Conservation (phyloP, 192 early-diverging fungal species). For the Helicostylum pulchrum region DNA sequence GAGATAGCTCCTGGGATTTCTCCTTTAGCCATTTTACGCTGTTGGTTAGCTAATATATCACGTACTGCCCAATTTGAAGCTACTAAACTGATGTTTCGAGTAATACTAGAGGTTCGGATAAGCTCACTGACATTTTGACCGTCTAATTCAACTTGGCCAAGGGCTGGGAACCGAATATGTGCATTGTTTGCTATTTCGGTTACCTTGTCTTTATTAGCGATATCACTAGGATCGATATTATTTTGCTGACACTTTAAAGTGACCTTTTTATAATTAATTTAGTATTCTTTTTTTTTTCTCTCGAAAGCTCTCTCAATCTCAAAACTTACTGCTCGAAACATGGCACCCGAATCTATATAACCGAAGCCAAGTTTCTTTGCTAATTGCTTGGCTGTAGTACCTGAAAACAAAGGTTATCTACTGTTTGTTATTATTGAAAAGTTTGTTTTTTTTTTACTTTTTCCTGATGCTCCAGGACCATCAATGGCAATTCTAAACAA, state of each 20-base stretch:
- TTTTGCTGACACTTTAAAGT: slow-evolving; percentile 39
- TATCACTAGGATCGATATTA: slow-evolving; percentile 38
- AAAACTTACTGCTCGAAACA: slow-evolving; percentile 50
- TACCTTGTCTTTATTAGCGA: slow-evolving; percentile 33
- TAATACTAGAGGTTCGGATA: slow-evolving; percentile 57
- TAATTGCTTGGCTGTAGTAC: slow-evolving; percentile 68
- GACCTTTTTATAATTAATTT: slow-evolving; percentile 25
- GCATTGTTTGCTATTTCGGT: slow-evolving; percentile 29
- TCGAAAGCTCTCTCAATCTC: not conserved
- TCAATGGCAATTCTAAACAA: slow-evolving; percentile 73
- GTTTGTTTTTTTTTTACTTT: slow-evolving; percentile 51
- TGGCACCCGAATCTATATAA: slow-evolving; percentile 77
- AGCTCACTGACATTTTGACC: slow-evolving; percentile 62
- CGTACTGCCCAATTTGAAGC: slow-evolving; percentile 60
- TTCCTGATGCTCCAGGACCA: slow-evolving; percentile 79
- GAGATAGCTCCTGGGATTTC: slow-evolving; percentile 6
- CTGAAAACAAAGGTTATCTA: slow-evolving; percentile 20
- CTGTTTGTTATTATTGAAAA: not conserved
- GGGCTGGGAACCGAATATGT: slow-evolving; percentile 18
- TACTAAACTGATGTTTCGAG: slow-evolving; percentile 53
- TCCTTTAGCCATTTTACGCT: slow-evolving; percentile 48
- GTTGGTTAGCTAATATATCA: slow-evolving; percentile 48
- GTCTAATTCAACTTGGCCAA: slow-evolving; percentile 37
- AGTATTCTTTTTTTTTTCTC: not conserved
- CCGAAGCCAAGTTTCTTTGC: slow-evolving; percentile 62